A percentile compares a stretch with the other conserved stretches of the same genome.
Evolutionary conservation across 2,329 filamentous ascomycete genomes (phyloP).

Genomic region (Clonostachys rhizophaga): DNA sequence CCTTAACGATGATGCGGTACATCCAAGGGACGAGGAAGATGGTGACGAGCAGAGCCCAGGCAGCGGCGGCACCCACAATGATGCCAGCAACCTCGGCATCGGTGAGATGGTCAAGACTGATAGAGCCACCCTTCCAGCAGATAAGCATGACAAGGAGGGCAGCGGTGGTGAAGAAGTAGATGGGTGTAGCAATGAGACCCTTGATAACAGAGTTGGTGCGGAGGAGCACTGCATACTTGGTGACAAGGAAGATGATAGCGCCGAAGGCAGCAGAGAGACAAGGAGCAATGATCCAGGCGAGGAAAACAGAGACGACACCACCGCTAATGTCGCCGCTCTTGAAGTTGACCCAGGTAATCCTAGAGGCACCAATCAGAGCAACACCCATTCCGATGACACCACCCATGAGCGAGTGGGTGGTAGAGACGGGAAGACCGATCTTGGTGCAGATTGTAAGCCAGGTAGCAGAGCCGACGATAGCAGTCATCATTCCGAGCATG

Average conservation of each 20-base stretch:
- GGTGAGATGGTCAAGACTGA: conserved; percentile 9
- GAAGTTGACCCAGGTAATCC: conserved; percentile 24
- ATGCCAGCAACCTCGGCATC: conserved; percentile 16
- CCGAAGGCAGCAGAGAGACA: conserved; percentile 23
- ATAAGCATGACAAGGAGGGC: conserved; percentile 42
- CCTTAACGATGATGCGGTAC: conserved; percentile 40
- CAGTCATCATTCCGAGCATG: conserved; percentile 50
- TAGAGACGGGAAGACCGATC: conserved; percentile 47
- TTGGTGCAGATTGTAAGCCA: conserved; percentile 47
- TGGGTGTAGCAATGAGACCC: conserved; percentile 25
- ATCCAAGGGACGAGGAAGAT: conserved; percentile 49
- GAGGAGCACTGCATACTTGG: conserved; percentile 22
- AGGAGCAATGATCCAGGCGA: conserved; percentile 29
- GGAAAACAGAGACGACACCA: conserved; percentile 30
- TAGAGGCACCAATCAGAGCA: conserved; percentile 24
- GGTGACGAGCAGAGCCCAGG: conserved; percentile 31
- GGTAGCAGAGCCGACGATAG: conserved; percentile 42
- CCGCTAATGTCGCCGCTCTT: conserved; percentile 11
- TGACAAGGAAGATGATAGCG: conserved; percentile 22
- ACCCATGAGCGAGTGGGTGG: conserved; percentile 46
- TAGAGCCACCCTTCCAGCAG: conserved; percentile 33
- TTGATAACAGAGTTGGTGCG: conserved; percentile 20
- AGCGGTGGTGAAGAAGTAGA: conserved; percentile 30
- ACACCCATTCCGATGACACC: conserved; percentile 28
- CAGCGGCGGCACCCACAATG: conserved; percentile 36